Base-by-base conservation (phyloP, 257 asterid species). In the Marsdenia floribunda region DNA sequence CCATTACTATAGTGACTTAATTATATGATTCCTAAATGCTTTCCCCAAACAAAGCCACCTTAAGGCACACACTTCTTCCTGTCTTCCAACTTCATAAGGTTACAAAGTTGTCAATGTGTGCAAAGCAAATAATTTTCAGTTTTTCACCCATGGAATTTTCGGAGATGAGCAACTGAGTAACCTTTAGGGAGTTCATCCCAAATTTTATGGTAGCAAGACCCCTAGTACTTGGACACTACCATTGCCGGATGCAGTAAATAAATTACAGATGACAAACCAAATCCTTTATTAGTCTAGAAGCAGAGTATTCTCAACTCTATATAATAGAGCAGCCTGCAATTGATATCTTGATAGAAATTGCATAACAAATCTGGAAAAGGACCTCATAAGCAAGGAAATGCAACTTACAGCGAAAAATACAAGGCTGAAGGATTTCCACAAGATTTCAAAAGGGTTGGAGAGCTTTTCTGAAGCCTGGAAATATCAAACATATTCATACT, bases 341-440 rank as follows among this genome's bases (percentile, higher is more conserved):
- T 57, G 63, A 57, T 57, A 57, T n/a, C 13, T 57, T 46, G 4
- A 46, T 59, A 42, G 50, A 19, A 24, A 22, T 13, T 35, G 4
- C 35, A n/a, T 16, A 29, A 54, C 15, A 42, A 19, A 40, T 14
- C 19, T 57, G n/a, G 14, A 50, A 29, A 60, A 44, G 4, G 49
- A 37, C 11, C 21, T 0, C 19, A 52, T 21, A 6, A 58, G 69
- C 64, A 47, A 65, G 69, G 68, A 47, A 65, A 80, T 77, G 78
- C 69, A 72, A 79, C 97, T 90, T 88, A 92, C 99, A 57, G 99
- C 98, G 38, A 95, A 92, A 78, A 95, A 95, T 66, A 95, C 90
- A 46, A 95, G 97, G 88, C 96, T 90, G 88, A 95, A 95, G 29
- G 99, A 95, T 82, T 92, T 83, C 97, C 97, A 90, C 79, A 95